Evolutionary conservation across 257 asterid genomes (phyloP).

Genomic region (Nicotiana otophora): DNA sequence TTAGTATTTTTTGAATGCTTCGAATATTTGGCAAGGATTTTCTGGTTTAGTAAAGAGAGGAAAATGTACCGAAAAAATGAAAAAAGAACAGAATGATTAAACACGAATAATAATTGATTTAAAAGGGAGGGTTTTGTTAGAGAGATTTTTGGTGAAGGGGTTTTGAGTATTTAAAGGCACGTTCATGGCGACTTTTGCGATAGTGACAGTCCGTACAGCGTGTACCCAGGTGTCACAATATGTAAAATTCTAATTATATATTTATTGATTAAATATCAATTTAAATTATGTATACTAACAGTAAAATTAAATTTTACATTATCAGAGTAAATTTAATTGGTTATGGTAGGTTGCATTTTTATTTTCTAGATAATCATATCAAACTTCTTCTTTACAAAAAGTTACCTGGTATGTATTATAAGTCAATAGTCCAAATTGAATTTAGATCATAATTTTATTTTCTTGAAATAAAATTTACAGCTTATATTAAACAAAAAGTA

Average conservation of each 20-base stretch:
- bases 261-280: not conserved
- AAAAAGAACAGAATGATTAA: not conserved
- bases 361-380: not conserved
- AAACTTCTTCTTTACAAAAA: not conserved
- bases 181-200: not conserved
- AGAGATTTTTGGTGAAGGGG: not conserved
- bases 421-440: no score
- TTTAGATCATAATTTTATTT: no score
- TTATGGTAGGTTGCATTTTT: not conserved
- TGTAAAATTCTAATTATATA: not conserved
- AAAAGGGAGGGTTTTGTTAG: not conserved
- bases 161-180: not conserved
- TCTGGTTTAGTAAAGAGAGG: slow-evolving; percentile 4
- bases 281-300: not conserved
- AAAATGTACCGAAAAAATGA: not conserved
- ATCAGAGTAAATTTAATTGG: not conserved
- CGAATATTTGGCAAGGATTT: slow-evolving; percentile 4
- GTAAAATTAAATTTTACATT: not conserved
- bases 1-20: slow-evolving; percentile 6
- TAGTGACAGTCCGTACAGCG: not conserved
- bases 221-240: not conserved
- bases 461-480: no score
- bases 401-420: no score
- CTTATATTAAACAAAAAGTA: no score
- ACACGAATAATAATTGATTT: not conserved